Evolutionary conservation across 2,329 filamentous ascomycete genomes (phyloP).

Genomic region (Fusarium foetens): DNA sequence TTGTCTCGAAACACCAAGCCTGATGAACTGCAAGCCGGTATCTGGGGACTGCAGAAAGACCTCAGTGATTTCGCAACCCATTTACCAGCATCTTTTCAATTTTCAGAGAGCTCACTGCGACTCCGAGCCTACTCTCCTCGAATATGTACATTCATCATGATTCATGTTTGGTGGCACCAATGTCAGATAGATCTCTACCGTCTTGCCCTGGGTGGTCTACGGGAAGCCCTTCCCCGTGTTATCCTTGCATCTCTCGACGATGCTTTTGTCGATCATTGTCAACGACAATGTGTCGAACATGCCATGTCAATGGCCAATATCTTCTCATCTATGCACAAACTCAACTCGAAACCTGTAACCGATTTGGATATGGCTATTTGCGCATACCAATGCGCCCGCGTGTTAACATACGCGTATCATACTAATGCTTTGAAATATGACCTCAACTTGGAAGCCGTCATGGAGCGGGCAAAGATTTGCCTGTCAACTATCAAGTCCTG

Average conservation of each 20-base stretch:
- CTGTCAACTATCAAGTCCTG: slow-evolving; percentile 62
- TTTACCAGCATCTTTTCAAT: slow-evolving; percentile 65
- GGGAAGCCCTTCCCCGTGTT: slow-evolving; percentile 59
- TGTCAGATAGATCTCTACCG: slow-evolving; percentile 68
- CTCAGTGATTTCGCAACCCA: slow-evolving; percentile 64
- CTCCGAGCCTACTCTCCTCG: slow-evolving; percentile 67
- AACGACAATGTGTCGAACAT: slow-evolving; percentile 63
- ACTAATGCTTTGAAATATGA: slow-evolving; percentile 56
- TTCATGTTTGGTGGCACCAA: slow-evolving; percentile 68
- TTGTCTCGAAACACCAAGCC: slow-evolving; percentile 53
- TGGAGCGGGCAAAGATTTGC: slow-evolving; percentile 62
- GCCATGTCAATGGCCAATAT: slow-evolving; percentile 66
- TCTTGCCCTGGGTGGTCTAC: slow-evolving; percentile 61
- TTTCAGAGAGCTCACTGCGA: slow-evolving; percentile 66
- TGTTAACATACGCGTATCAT: slow-evolving; percentile 63
- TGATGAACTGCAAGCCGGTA: slow-evolving; percentile 55
- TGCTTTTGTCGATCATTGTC: slow-evolving; percentile 61
- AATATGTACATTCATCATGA: slow-evolving; percentile 68
- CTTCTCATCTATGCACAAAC: slow-evolving; percentile 61
- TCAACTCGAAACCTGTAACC: slow-evolving; percentile 63
- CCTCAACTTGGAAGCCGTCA: slow-evolving; percentile 57
- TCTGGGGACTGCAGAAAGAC: slow-evolving; percentile 60
- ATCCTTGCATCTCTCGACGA: slow-evolving; percentile 59
- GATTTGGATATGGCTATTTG: slow-evolving; percentile 66
- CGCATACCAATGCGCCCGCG: slow-evolving; percentile 64